These are phyloP conservation scores for Phaseolus coccineus DNA, from an alignment of 331 rosid species.

Conservation along the genomic window DNA sequence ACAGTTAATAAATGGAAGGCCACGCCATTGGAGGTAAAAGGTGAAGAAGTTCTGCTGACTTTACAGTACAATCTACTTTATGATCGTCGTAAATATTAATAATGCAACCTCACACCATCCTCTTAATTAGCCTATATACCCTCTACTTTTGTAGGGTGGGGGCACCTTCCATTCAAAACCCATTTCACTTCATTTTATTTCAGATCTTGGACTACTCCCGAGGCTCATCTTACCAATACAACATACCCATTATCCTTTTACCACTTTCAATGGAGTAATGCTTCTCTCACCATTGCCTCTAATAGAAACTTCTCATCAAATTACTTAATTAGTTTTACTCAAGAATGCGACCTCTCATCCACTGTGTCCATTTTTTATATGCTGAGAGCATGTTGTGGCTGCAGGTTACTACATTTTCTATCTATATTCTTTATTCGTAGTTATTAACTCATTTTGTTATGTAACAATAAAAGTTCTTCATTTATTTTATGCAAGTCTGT, in stretches of 20 bases:
- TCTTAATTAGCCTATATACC: constrained; percentile 48
- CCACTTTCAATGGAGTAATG: neutral
- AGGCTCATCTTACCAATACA: constrained; percentile 14
- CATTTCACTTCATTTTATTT: neutral
- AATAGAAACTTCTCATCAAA: neutral
- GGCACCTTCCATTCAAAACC: constrained; percentile 28
- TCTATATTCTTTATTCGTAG: neutral
- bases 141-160: constrained; percentile 51
- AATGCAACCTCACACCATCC: constrained; percentile 33
- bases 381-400: too few relatives aligned
- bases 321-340: neutral
- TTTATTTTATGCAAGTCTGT: neutral
- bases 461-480: neutral
- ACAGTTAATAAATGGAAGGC: constrained; percentile 51
- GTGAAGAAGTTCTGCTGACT: constrained; percentile 40
- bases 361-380: neutral
- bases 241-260: neutral
- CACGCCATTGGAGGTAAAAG: constrained; percentile 47
- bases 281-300: neutral
- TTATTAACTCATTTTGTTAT: neutral
- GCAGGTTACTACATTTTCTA: neutral
- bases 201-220: constrained; percentile 1
- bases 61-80: constrained; percentile 54
- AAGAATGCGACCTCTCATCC: neutral
- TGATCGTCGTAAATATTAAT: constrained; percentile 35